These are phyloP conservation scores for Diplotaxis tenuifolia DNA, from an alignment of 345 rosid species.

Conservation along the genomic window DNA sequence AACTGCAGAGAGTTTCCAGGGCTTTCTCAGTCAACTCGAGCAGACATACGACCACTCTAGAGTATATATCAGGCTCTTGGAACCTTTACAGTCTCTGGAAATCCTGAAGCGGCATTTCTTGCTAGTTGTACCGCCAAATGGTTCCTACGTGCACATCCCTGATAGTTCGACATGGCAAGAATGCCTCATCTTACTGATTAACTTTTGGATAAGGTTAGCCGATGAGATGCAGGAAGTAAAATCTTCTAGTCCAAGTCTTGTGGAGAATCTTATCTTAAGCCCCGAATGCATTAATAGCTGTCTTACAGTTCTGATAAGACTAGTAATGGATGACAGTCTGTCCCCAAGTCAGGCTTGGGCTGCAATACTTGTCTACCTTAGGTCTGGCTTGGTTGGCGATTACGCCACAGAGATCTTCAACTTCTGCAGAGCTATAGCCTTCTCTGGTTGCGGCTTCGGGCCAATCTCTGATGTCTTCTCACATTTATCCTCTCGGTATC, in stretches of 20 bases:
- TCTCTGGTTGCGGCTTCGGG: constrained; percentile 81
- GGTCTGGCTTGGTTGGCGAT: constrained; percentile 53
- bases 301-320: constrained; percentile 61
- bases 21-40: constrained; percentile 60
- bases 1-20: constrained; percentile 70
- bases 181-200: constrained; percentile 68
- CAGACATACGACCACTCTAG: constrained; percentile 54
- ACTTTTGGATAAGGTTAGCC: constrained; percentile 72
- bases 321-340: constrained; percentile 81
- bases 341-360: constrained; percentile 95
- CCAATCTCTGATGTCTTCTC: constrained; percentile 67
- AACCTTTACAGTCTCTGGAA: constrained; percentile 60
- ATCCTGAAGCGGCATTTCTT: constrained; percentile 59
- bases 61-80: constrained; percentile 58
- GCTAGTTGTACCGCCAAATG: constrained; percentile 45
- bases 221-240: constrained; percentile 72
- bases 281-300: constrained; percentile 59
- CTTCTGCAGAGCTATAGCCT: constrained; percentile 78
- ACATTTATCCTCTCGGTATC: constrained; percentile 43
- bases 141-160: constrained; percentile 49
- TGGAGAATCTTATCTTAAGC: constrained; percentile 42
- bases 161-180: constrained; percentile 96
- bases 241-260: constrained; percentile 37
- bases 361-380: constrained; percentile 52
- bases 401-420: constrained; percentile 44